These are phyloP conservation scores for Daldinia sp. DNA, from an alignment of 2,329 filamentous ascomycete species.

Conservation along the genomic window DNA sequence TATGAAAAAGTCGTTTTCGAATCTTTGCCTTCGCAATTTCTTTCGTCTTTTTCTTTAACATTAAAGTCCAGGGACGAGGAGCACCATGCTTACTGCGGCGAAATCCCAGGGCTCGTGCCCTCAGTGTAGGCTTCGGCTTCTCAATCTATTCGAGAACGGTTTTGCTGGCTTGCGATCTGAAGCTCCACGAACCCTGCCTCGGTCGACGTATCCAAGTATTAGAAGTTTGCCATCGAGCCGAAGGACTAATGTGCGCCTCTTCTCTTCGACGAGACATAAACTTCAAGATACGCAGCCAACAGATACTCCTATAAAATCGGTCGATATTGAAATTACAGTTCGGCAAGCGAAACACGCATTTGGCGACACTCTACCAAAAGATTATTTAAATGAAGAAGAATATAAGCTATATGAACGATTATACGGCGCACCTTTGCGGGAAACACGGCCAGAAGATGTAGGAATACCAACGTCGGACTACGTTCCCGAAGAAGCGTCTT, in stretches of 20 bases:
- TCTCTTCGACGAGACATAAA: constrained; percentile 39
- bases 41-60: not conserved
- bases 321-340: constrained; percentile 59
- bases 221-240: constrained; percentile 18
- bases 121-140: constrained; percentile 49
- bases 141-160: constrained; percentile 50
- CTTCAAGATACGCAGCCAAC: constrained; percentile 34
- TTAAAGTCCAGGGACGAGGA: not conserved
- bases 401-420: constrained; percentile 79
- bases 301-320: constrained; percentile 9
- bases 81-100: constrained; percentile 51
- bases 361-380: constrained; percentile 77
- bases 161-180: constrained; percentile 41
- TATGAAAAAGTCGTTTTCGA: constrained; percentile 12
- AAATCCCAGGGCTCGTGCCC: constrained; percentile 51
- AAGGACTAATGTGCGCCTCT: constrained; percentile 29
- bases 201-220: constrained; percentile 22
- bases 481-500: constrained; percentile 17
- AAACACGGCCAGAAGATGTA: constrained; percentile 67
- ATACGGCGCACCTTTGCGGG: constrained; percentile 77
- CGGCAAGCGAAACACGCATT: constrained; percentile 77
- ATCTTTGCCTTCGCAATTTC: constrained; percentile 1
- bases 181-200: constrained; percentile 21
- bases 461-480: constrained; percentile 53
- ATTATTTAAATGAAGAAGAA: constrained; percentile 74